phyloP scores from a whole-genome alignment of 2,329 filamentous ascomycete species.

The Leptodontidium sp. region DNA sequence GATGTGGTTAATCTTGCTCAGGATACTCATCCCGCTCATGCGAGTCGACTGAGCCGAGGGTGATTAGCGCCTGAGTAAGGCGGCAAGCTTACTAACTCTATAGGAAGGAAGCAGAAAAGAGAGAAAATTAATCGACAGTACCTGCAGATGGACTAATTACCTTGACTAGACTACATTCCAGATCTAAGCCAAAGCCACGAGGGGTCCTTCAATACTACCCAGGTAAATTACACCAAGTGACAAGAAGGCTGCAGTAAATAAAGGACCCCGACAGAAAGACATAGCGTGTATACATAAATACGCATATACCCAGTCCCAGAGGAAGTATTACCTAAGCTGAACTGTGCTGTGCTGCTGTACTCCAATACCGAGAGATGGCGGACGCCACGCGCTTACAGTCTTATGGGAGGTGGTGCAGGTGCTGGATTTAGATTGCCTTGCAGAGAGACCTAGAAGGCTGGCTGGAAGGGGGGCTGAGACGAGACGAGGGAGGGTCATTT shows the following conservation, averaged over 20 bases:
- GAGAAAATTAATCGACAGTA: no score
- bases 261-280: neutral
- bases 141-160: no score
- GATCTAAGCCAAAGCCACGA: neutral
- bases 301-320: no score
- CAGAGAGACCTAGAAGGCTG: neutral
- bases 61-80: no score
- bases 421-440: neutral
- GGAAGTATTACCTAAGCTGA: no score
- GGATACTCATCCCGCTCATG: no score
- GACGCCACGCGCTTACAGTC: conserved; percentile 2
- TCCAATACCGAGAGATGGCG: conserved; percentile 1
- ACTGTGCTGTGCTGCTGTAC: neutral
- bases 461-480: neutral
- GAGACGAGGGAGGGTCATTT: neutral
- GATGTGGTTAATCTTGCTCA: no score
- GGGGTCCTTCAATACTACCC: neutral
- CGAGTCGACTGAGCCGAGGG: no score
- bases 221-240: neutral
- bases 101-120: no score
- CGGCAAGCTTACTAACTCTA: no score
- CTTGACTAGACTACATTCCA: no score
- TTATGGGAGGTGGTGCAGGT: conserved; percentile 8
- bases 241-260: neutral
- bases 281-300: neutral